phyloP scores from a whole-genome alignment of 202 grass and related monocot genomes.

The Carex sylvatica region DNA sequence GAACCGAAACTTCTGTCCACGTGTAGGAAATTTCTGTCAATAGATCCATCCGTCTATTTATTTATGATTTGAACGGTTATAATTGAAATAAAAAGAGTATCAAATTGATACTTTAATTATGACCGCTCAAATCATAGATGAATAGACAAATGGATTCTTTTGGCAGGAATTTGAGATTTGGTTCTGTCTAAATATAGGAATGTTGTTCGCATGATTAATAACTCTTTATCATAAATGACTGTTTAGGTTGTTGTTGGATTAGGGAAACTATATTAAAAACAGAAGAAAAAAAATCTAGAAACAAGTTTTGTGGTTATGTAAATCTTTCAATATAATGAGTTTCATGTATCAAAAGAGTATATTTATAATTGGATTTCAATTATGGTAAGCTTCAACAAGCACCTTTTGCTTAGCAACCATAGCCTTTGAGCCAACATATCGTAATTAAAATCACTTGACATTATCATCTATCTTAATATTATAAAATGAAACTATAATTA shows the following conservation, averaged over 20 bases:
- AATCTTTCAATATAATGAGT: background rate
- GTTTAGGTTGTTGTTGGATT: background rate
- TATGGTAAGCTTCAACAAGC: background rate
- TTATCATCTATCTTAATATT: background rate
- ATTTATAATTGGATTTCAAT: background rate
- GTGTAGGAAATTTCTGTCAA: no score
- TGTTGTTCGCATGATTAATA: background rate
- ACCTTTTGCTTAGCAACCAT: background rate
- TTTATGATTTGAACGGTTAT: no score
- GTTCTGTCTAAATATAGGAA: no score
- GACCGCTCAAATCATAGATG: no score
- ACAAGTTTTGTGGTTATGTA: background rate
- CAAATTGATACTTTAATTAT: no score
- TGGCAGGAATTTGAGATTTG: no score
- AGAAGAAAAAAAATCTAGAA: background rate
- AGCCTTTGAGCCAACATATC: background rate
- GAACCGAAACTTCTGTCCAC: no score
- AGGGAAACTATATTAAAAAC: no score
- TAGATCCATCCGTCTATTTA: no score
- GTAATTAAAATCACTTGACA: background rate
- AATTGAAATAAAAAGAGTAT: no score
- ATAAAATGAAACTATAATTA: background rate
- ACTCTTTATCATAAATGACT: background rate
- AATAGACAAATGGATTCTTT: no score
- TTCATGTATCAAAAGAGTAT: background rate